Evolutionary conservation across 371 early-diverging fungal species (phyloP).

Genomic region (Funneliformis caledonium): DNA sequence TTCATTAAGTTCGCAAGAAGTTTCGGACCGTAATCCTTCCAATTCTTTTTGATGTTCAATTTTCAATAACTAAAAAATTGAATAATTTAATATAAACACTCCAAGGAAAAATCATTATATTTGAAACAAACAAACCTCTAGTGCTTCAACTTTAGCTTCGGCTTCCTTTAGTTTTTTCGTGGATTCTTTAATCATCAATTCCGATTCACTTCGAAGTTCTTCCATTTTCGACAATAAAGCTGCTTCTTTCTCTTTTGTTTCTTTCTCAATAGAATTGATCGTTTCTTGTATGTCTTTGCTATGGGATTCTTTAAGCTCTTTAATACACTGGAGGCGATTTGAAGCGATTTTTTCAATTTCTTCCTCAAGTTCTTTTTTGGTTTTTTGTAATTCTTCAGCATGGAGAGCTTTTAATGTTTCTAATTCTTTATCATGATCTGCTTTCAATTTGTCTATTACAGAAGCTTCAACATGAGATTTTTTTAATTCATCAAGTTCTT

Average conservation of each 20-base stretch:
- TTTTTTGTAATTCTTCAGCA: not conserved
- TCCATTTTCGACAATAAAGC: not conserved
- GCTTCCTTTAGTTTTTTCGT: not conserved
- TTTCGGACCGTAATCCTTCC: not conserved
- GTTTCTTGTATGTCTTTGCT: conserved; percentile 25
- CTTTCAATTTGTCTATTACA: conserved; percentile 26
- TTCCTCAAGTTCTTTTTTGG: not conserved
- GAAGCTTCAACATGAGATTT: not conserved
- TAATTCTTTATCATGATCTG: not conserved
- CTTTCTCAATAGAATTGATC: conserved; percentile 23
- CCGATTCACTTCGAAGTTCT: not conserved
- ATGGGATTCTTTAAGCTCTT: conserved; percentile 12
- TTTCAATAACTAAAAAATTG: not conserved
- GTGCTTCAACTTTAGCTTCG: not conserved
- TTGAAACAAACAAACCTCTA: not conserved
- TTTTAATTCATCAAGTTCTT: conserved; percentile 19
- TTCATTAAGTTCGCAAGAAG: not conserved
- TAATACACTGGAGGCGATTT: not conserved
- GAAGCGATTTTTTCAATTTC: conserved; percentile 1
- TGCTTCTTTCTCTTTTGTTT: conserved; percentile 5
- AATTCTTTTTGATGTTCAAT: conserved; percentile 7
- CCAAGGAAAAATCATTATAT: not conserved
- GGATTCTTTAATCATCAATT: not conserved
- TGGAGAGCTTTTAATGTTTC: conserved; percentile 21
- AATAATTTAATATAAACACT: not conserved